These are phyloP conservation scores for Cadophora sp. DNA, from an alignment of 2,329 filamentous ascomycete genomes.

Conservation along the genomic window DNA sequence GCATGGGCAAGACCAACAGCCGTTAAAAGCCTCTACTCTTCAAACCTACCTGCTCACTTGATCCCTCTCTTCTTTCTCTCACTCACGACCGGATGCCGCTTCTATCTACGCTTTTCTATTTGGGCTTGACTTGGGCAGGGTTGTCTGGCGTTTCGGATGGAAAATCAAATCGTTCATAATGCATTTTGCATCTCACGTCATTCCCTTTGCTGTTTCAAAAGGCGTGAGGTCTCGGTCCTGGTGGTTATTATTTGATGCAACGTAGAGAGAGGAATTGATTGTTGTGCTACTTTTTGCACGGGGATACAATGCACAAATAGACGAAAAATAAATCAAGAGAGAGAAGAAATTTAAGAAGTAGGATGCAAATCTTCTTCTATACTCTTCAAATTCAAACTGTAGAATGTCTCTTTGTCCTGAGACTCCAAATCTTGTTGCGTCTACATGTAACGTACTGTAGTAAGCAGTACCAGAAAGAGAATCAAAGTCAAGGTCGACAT, in stretches of 20 bases:
- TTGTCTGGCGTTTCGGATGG: constrained; percentile 6
- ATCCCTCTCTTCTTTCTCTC: not conserved
- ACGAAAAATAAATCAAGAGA: not conserved
- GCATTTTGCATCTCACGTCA: not conserved
- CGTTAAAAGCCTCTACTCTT: constrained; percentile 56
- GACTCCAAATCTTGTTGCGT: not conserved
- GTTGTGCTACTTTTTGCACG: constrained; percentile 12
- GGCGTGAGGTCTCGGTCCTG: not conserved
- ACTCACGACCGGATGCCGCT: not conserved
- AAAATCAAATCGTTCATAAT: not conserved
- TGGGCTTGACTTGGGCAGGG: not conserved
- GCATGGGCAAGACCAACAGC: constrained; percentile 85
- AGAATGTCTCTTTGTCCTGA: too few relatives aligned
- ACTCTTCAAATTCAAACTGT: not conserved
- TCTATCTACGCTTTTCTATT: not conserved
- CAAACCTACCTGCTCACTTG: not conserved
- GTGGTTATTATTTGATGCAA: not conserved
- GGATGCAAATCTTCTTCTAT: not conserved
- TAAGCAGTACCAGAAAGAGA: too few relatives aligned
- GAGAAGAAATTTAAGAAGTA: not conserved
- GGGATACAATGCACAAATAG: not conserved
- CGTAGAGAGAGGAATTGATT: not conserved
- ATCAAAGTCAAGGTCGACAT: too few relatives aligned
- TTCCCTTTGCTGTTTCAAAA: not conserved
- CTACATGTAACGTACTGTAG: not conserved